Evolutionary conservation across 768 basidiomycete species (phyloP), one percentile per base, ranked within the genome.

Genomic region (Tulasnella sp.): DNA sequence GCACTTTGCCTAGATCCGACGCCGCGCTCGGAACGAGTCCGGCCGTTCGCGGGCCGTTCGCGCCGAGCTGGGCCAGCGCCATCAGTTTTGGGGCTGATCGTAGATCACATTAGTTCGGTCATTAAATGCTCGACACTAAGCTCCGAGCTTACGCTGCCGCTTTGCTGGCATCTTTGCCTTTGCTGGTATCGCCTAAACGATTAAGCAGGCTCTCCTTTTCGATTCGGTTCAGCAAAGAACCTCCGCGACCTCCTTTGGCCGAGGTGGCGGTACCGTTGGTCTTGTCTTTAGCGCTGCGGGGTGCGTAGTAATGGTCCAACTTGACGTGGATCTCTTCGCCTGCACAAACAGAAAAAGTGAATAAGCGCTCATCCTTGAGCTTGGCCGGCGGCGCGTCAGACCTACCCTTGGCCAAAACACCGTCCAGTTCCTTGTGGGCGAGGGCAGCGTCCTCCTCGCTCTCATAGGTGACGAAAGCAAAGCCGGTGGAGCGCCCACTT

Each of bases 401-500:
- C 46, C 82, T 85, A 96, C 96, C 94, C 87, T 95, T 97, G 44
- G 95, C 94, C 81, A 95, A 88, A 82, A 94, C 92, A 71, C 95
- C 95, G 83, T 96, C 90, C 80, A 93, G 93, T 81, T 94, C 92
- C 81, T 92, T 92, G 86, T 94, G 94, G 77, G 95, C 96, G 80
- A 89, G 88, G 52, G 91, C 90, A 44, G 96, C 96, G 84, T 97
- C 94, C 77, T 89, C 88, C 24, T 89, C 82, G 2, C 91, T 94
- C 86, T 94, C 93, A 86, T 92, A 97, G 12, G 91, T 88, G 84
- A 98, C 87, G 82, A 91, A 89, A 79, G 93, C 96, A 82, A 91
- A 88, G 80, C 96, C 96, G 27, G 90, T 91, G 71, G 96, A 97
- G 84, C 96, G 93, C 82, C 96, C 96, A 83, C 96, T 97, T 85